Percentiles rank a stretch among this genome's conserved stretches.
phyloP scores from a whole-genome alignment of 2,329 filamentous ascomycete species.

The Coniochaeta prunicola region DNA sequence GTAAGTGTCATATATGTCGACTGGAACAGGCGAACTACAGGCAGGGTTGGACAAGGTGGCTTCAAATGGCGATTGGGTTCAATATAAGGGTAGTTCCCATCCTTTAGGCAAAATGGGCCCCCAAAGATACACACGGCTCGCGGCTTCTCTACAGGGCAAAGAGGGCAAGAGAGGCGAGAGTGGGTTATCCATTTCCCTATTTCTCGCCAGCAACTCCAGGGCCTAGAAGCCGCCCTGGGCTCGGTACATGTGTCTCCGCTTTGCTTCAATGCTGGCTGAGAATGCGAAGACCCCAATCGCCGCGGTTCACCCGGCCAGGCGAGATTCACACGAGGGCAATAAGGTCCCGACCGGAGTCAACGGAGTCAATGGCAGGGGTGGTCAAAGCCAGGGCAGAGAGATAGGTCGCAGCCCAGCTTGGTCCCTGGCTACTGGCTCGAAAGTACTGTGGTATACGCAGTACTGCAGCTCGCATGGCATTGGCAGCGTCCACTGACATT shows the following conservation, averaged over 20 bases:
- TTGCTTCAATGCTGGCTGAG: not conserved
- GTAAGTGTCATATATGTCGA: not conserved
- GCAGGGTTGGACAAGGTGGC: not conserved
- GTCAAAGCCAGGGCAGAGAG: not conserved
- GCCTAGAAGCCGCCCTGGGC: not conserved
- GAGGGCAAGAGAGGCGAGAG: not conserved
- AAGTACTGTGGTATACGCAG: no score
- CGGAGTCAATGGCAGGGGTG: not conserved
- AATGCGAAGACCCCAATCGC: not conserved
- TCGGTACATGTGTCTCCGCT: not conserved
- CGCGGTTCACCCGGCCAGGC: not conserved
- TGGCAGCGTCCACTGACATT: not conserved
- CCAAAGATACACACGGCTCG: not conserved
- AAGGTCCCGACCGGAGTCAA: no score
- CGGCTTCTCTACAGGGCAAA: not conserved
- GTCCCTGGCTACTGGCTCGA: no score
- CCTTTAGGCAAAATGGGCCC: slow-evolving; percentile 1
- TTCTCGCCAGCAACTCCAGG: not conserved
- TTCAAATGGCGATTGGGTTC: slow-evolving; percentile 1
- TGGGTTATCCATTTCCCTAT: not conserved
- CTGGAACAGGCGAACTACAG: not conserved
- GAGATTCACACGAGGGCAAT: not conserved
- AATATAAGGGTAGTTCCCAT: slow-evolving; percentile 2
- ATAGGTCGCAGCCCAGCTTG: no score
- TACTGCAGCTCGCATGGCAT: no score